Base-by-base conservation (phyloP, 176 grass and related monocot genomes). In the Aegilops bicornis region DNA sequence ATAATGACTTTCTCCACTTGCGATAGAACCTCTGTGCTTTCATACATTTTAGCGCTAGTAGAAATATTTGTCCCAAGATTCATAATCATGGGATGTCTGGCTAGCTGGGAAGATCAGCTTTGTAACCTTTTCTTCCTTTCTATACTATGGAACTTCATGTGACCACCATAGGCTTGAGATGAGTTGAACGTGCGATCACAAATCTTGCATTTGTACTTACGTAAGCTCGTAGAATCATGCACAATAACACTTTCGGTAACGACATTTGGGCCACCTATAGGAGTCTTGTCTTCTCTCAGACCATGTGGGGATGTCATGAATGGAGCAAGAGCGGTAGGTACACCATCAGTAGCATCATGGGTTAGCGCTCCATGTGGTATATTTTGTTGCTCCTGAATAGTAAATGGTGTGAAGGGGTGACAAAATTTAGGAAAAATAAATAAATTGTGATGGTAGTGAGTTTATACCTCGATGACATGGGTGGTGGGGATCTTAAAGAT, bases 61-160 rank as follows among this genome's bases (percentile, higher is more conserved):
- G 5, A 29, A 75, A 10, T 50, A 19, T 48, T 48, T 45, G 71
- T 29, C 24, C 5, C 43, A 52, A 19, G 56, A 59, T 19, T 19
- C 56, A 19, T 59, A 59, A 22, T 22, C 56, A 59, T 59, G 56
- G 19, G 56, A 59, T 59, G 56, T 22, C 56, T 22, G 56, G 56
- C 56, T 59, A 22, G 20, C 56, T 59, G 19, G 56, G 20, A 59
- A 32, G 29, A 56, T 54, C 8, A 77, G 6, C 3, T 24, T 7
- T n/a, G 2, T 5, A 48, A 19, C 5, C 43, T 73, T 16, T 62
- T 80, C 67, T 64, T 87, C 19, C 17, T 72, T 22, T 14, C 15
- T 54, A 82, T 87, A 59, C 69, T 82, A 37, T 82, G 85, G 16
- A 9, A n/a, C 36, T 78, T 87, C 85, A 75, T 75, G 30, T 87